Percentiles rank a stretch among this genome's conserved stretches.
These are phyloP conservation scores for cucumber (Cucumis sativus) DNA, from an alignment of 306 rosid species.

Conservation along the genomic window DNA sequence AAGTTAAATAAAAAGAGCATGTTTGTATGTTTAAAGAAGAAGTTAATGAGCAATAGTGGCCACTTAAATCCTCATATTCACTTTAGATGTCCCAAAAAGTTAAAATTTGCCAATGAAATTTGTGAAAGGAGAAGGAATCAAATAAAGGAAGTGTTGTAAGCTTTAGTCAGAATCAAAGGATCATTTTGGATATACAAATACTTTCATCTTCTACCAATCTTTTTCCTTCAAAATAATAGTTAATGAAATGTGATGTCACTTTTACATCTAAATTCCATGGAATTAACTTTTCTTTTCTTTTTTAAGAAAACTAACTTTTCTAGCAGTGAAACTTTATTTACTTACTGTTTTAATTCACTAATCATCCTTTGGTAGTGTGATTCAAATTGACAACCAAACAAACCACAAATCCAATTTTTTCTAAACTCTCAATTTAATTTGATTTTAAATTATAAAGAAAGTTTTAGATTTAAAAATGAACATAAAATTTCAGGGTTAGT, in stretches of 20 bases:
- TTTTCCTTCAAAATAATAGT: not conserved
- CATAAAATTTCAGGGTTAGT: no score
- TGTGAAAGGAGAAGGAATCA: conserved; percentile 19
- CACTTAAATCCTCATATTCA: not conserved
- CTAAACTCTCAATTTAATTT: no score
- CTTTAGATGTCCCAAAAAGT: conserved; percentile 20
- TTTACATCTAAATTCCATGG: not conserved
- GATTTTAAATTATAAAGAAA: no score
- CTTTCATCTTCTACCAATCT: not conserved
- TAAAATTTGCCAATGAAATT: conserved; percentile 9
- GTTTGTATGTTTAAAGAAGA: not conserved
- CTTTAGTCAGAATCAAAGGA: conserved; percentile 15
- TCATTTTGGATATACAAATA: conserved; percentile 23
- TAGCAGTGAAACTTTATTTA: not conserved
- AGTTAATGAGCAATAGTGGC: not conserved
- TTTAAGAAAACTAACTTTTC: not conserved
- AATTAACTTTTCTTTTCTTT: no score
- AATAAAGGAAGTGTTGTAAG: conserved; percentile 12
- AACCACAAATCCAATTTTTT: no score
- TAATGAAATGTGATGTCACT: not conserved
- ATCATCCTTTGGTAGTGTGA: not conserved
- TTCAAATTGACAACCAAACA: no score
- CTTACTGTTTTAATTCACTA: not conserved
- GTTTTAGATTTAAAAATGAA: no score
- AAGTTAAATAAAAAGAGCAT: not conserved